A percentile compares a stretch with the other conserved stretches of the same genome.
phyloP scores from a whole-genome alignment of 345 rosid species.

The Euclidium syriacum region DNA sequence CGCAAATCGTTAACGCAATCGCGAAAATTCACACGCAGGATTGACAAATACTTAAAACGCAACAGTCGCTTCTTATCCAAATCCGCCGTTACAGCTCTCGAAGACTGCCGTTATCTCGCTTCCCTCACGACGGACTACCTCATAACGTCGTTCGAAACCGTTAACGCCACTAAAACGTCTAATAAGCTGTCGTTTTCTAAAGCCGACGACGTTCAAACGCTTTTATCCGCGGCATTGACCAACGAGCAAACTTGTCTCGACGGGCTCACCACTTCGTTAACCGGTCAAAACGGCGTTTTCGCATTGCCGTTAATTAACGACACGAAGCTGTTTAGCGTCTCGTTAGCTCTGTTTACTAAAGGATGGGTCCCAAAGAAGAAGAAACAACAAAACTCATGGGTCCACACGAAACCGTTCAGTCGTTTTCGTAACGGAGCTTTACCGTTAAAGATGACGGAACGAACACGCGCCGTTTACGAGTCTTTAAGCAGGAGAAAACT shows the following conservation, averaged over 20 bases:
- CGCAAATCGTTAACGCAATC: slow-evolving; percentile 60
- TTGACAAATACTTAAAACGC: slow-evolving; percentile 50
- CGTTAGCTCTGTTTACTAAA: slow-evolving; percentile 64
- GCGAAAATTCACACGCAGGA: slow-evolving; percentile 39
- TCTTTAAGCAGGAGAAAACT: slow-evolving; percentile 53
- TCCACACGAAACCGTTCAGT: slow-evolving; percentile 27
- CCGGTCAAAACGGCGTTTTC: slow-evolving; percentile 45
- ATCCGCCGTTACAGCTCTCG: slow-evolving; percentile 54
- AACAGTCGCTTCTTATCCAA: slow-evolving; percentile 32
- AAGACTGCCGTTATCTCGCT: slow-evolving; percentile 65
- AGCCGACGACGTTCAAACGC: slow-evolving; percentile 70
- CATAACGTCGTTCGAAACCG: slow-evolving; percentile 37
- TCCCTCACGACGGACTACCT: slow-evolving; percentile 54
- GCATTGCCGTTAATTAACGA: slow-evolving; percentile 52
- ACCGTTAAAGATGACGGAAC: slow-evolving; percentile 51
- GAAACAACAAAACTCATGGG: slow-evolving; percentile 24
- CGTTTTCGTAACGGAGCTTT: slow-evolving; percentile 45
- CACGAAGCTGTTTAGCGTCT: slow-evolving; percentile 68
- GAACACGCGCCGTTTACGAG: slow-evolving; percentile 47
- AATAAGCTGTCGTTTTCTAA: slow-evolving; percentile 30
- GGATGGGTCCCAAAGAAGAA: slow-evolving; percentile 68
- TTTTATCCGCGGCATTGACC: slow-evolving; percentile 70
- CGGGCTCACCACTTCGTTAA: slow-evolving; percentile 54
- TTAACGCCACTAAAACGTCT: slow-evolving; percentile 30
- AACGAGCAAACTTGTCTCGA: slow-evolving; percentile 76